Evolutionary conservation across 2,329 filamentous ascomycete species (phyloP), one percentile per base, ranked within the genome.

Genomic region (Alternaria sp.): DNA sequence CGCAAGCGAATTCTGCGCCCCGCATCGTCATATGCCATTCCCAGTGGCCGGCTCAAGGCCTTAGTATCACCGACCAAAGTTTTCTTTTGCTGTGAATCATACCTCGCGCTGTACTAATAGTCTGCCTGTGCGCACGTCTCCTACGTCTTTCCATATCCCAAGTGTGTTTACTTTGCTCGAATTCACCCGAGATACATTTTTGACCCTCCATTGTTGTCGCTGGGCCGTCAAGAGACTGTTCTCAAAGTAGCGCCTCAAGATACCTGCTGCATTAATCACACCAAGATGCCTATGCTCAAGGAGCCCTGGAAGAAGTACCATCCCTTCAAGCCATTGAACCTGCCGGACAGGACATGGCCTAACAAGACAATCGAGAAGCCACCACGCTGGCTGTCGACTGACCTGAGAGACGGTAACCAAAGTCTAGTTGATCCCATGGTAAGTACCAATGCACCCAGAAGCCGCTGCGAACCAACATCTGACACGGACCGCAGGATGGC

Each of bases 371-470:
- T 97, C 74, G 88, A 92, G 74, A 96, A 94, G 83, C 88, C 94
- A 54, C 94, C 93, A 36, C 87, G 95, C 75, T 98, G 94, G 94
- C 88, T 97, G 77, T 91, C 92, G 47, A 96, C 93, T 44, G 92
- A 96, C 79, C 83, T 96, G 74, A 86, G 95, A 75, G 95, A 98
- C 85, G 95, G 94, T 61, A 97, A 97, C 85, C 95, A 98, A 84
- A 94, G 91, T 80, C 85, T 97, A 80, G 89, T 93, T 32, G 93
- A 97, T 79, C 94, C 95, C 67, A 97, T 98, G 94, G 91, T 93
- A 85, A 70, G 87, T 54, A 25, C 17, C 11, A 19, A 25, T 7
- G 11, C 13, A 36, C 54, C 1, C 8, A 44, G 9, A 32, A 13
- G 47, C 5, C 30, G 11, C 59, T 13, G 7, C 6, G 19, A 21